Evolutionary conservation across 805 yeast genomes (phyloP).

Genomic region (Tetrapisispora pingtungensis): DNA sequence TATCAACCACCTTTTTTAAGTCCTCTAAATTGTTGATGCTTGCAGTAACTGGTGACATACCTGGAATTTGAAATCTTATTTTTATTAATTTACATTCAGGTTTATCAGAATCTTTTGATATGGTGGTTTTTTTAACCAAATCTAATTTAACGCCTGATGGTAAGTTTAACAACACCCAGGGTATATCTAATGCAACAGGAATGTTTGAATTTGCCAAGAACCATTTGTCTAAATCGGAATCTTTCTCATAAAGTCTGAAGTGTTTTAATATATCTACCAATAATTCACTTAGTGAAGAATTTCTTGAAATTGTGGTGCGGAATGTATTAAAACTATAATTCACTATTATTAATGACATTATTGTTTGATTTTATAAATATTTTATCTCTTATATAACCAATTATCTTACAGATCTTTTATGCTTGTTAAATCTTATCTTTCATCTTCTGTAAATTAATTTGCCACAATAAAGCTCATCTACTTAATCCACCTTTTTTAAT

Average conservation of each 20-base stretch:
- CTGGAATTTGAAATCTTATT: constrained; percentile 25
- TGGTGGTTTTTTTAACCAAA: constrained; percentile 9
- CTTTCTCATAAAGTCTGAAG: constrained; percentile 25
- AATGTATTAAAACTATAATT: constrained; percentile 27
- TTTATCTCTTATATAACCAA: no score
- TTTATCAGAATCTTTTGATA: neutral
- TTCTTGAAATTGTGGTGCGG: constrained; percentile 30
- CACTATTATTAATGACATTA: constrained; percentile 34
- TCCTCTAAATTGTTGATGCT: constrained; percentile 15
- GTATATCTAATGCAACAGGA: constrained; percentile 31
- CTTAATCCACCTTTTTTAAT: neutral
- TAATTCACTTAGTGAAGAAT: constrained; percentile 31
- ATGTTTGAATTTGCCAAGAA: constrained; percentile 25
- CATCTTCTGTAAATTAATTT: no score
- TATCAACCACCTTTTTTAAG: constrained; percentile 11
- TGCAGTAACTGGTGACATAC: constrained; percentile 17
- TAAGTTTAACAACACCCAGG: constrained; percentile 35
- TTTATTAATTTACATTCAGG: constrained; percentile 13
- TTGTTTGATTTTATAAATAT: neutral
- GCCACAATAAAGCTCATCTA: neutral
- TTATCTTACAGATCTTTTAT: no score
- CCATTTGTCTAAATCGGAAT: constrained; percentile 14
- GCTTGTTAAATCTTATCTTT: no score
- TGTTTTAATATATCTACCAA: constrained; percentile 29
- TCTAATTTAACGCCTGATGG: constrained; percentile 37